Base-by-base conservation (phyloP, 306 rosid genomes). In the Cicer cuneatum region DNA sequence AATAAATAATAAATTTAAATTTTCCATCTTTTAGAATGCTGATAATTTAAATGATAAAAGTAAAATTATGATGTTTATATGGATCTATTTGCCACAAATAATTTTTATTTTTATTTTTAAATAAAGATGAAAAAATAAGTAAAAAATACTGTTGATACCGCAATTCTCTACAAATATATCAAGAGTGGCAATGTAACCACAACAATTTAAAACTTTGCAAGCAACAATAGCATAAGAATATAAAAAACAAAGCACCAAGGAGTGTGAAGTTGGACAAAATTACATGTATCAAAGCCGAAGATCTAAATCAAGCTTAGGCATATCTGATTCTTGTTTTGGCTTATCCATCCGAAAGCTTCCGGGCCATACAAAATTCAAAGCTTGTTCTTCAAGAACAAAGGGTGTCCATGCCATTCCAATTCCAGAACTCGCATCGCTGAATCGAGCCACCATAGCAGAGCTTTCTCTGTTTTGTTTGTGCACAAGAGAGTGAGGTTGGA, bases 331-430 rank as follows among this genome's bases (percentile, higher is more conserved):
- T 70, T 81, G 77, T 63, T 71, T 74, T 14, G 84, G 77, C 48
- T 81, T 58, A 12, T 78, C 79, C 70, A 73, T 65, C 0, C 86
- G 69, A 53, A 88, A 90, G 85, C 92, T 90, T 75, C 92, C 96
- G 0, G 89, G 94, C 91, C 94, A 89, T 14, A 66, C 35, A 69
- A 74, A 63, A 74, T 82, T 87, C 87, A 68, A 48, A 40, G 73
- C 35, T 73, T 85, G 79, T 82, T 87, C 88, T 82, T 87, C 88
- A 62, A 67, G 42, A 81, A 86, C 10, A 66, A 81, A 74, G 10
- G 92, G 87, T 45, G 80, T 76, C 87, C 86, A 86, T 14, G 84
- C 29, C 76, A 67, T 72, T 56, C 83, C 81, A 70, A 69, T 63
- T 41, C 70, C 86, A 33, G 65, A 24, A 51, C 42, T 52, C 11